Conservation (phyloP, 345 rosid species). For the Gossypium sturtianum region DNA sequence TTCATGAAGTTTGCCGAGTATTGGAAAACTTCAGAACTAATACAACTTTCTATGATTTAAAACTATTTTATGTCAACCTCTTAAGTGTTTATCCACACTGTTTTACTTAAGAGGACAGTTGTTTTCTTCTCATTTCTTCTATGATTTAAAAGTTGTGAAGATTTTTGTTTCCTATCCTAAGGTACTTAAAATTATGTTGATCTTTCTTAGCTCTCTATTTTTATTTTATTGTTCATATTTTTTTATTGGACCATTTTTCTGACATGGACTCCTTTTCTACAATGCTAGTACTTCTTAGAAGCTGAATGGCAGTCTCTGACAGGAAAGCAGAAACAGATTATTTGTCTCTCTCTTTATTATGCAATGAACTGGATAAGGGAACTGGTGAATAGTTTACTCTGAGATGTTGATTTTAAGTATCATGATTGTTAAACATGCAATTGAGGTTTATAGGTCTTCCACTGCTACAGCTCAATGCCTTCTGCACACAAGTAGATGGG, state of each 20-base stretch:
- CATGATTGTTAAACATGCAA: conserved; percentile 2
- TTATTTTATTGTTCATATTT: not conserved
- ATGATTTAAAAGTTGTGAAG: not conserved
- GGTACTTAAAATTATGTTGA: not conserved
- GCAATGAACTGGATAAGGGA: conserved; percentile 80
- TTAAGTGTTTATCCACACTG: not conserved
- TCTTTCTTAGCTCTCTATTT: not conserved
- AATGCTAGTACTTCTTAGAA: conserved; percentile 52
- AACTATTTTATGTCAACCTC: not conserved
- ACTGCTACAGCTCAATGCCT: conserved; percentile 65
- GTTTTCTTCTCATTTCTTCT: not conserved
- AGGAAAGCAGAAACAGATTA: conserved; percentile 59
- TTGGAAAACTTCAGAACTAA: not conserved
- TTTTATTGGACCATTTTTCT: conserved; percentile 18
- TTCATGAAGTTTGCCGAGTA: not conserved
- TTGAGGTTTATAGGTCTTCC: conserved; percentile 19
- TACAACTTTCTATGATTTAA: not conserved
- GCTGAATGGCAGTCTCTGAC: conserved; percentile 54
- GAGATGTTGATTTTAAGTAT: conserved; percentile 2
- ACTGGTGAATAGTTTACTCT: conserved; percentile 43
- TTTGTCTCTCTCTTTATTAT: conserved; percentile 58
- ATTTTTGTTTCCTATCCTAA: not conserved
- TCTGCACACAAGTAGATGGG: conserved; percentile 63
- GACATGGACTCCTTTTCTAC: conserved; percentile 22
- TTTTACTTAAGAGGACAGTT: not conserved